Conservation (phyloP, 179 eudicot species). For the Heliamphora pulchella region DNA sequence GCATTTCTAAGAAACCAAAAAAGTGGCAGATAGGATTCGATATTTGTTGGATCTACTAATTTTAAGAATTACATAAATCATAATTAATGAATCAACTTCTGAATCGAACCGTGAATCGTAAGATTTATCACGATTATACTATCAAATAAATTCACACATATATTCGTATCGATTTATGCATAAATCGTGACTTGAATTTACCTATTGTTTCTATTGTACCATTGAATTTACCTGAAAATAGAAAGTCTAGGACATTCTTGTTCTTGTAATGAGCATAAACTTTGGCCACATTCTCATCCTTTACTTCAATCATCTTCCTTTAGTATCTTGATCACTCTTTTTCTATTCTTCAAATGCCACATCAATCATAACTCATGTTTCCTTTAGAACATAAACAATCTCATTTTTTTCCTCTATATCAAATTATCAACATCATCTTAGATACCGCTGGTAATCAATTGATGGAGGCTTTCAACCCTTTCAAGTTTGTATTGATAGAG, state of each 20-base stretch:
- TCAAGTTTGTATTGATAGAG: neutral
- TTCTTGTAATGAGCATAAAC: neutral
- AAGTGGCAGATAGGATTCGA: no score
- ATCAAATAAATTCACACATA: no score
- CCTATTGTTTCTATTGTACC: neutral
- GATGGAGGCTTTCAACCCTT: slow-evolving; percentile 3
- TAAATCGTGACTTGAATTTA: no score
- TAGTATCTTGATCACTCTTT: neutral
- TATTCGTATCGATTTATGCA: no score
- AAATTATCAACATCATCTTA: neutral
- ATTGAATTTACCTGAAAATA: neutral
- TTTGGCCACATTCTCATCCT: neutral
- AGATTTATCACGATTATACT: no score
- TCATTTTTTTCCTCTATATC: neutral
- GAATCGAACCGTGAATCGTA: no score
- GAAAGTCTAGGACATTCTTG: neutral
- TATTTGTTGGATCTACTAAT: no score
- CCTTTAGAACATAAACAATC: neutral
- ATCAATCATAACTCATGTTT: neutral
- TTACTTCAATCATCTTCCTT: neutral
- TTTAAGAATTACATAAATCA: no score
- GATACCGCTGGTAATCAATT: neutral
- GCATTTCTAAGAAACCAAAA: no score
- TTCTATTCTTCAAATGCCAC: neutral
- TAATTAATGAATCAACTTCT: no score